Conservation (phyloP, 192 early-diverging fungal genomes). For the Diversispora epigaea region DNA sequence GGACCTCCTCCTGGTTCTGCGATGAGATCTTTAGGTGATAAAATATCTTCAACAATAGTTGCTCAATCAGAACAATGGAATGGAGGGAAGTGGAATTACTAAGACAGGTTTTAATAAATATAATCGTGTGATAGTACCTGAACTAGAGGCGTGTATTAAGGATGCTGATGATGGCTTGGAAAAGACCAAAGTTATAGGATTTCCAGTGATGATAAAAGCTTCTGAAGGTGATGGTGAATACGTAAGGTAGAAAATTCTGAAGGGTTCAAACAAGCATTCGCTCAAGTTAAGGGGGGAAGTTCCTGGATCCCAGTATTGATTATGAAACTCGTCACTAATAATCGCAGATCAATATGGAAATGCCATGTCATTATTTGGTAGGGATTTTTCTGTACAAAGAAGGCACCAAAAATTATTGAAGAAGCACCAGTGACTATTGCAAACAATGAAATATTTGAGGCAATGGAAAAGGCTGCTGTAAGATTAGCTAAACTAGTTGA, state of each 20-base stretch:
- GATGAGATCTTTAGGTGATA: slow-evolving; percentile 99
- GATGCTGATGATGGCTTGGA: slow-evolving; percentile 82
- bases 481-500: slow-evolving; percentile 91
- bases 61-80: slow-evolving; percentile 93
- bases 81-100: slow-evolving; percentile 91
- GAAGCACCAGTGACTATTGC: slow-evolving; percentile 94
- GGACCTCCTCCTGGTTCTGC: slow-evolving; percentile 95
- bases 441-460: slow-evolving; percentile 70
- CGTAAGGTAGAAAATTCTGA: slow-evolving; percentile 81
- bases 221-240: slow-evolving; percentile 98
- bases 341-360: slow-evolving; percentile 97
- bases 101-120: slow-evolving; percentile 65
- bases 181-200: slow-evolving; percentile 88
- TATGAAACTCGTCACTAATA: slow-evolving; percentile 93
- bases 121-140: slow-evolving; percentile 79
- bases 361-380: slow-evolving; percentile 96
- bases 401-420: slow-evolving; percentile 98
- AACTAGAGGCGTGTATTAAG: slow-evolving; percentile 78
- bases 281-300: slow-evolving; percentile 93
- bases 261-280: slow-evolving; percentile 74
- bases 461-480: slow-evolving; percentile 98
- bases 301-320: slow-evolving; percentile 98
- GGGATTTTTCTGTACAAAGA: slow-evolving; percentile 97
- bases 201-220: slow-evolving; percentile 98
- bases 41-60: slow-evolving; percentile 99